Base-by-base conservation (phyloP, 2,329 filamentous ascomycete genomes). In the Curvularia eragrostidis region DNA sequence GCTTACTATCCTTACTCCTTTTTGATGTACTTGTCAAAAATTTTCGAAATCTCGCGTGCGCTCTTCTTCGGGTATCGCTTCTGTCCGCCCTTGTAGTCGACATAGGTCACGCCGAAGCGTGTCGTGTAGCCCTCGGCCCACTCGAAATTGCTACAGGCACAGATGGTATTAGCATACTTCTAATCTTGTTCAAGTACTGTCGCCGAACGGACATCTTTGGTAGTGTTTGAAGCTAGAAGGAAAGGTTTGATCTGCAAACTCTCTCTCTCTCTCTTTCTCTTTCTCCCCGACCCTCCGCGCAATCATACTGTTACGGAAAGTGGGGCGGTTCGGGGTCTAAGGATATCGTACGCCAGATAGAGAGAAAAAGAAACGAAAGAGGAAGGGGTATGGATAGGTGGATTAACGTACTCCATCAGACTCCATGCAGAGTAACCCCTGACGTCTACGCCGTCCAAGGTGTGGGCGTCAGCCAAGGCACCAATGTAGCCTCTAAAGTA, bases 121-220 rank as follows among this genome's bases (percentile, higher is more conserved):
- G 91, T 95, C 79, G 91, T 88, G 72, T 94, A 96, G 10, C 91
- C 91, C 75, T 96, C 91, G n/a, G 91, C 90, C 91, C 91, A 94
- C 78, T 94, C 91, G 70, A 94, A 94, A 81, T 94, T 94, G 78
- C 83, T 86, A 69, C 54, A 69, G 54, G 62, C 57, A 66, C 42
- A 56, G 46, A n/a, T 41, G 13, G 42, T 28, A 43, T 58, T 34
- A 58, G 55, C 43, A 46, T 32, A 42, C 36, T 44, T 36, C 28
- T 26, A 42, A 51, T 48, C 44, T 48, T 28, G 18, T 48, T 48
- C 15, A 18, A 34, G 5, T 19, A n/a, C 7, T 6, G 15, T 18
- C 23, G 30, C 39, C 43, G 52, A 48, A 36, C 49, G 30, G 5
- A n/a, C 41, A n/a, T 12, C 21, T 46, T 21, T 38, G 23, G 13